A percentile compares a stretch with the other conserved stretches of the same genome.
Conservation (phyloP, 805 yeast species). For the Candida montana region DNA sequence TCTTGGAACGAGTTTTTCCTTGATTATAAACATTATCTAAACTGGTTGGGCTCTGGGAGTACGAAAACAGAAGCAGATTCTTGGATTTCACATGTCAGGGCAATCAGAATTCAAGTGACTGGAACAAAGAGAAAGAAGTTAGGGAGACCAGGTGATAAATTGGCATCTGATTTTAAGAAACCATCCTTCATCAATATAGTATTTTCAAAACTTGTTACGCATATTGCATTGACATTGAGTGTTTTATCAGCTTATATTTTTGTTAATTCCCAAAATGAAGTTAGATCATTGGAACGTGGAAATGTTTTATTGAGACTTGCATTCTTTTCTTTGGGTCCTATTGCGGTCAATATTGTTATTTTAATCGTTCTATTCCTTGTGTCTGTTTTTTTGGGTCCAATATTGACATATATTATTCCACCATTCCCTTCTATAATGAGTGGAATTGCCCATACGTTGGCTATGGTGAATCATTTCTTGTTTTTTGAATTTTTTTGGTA, state of each 20-base stretch:
- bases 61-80: slow-evolving; percentile 28
- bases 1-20: slow-evolving; percentile 57
- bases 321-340: slow-evolving; percentile 43
- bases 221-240: slow-evolving; percentile 29
- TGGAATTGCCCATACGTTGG: slow-evolving; percentile 40
- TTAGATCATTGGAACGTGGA: slow-evolving; percentile 29
- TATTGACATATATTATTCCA: slow-evolving; percentile 33
- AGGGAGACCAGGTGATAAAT: slow-evolving; percentile 33
- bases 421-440: slow-evolving; percentile 48
- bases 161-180: slow-evolving; percentile 39
- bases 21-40: slow-evolving; percentile 46
- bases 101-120: slow-evolving; percentile 47
- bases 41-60: slow-evolving; percentile 45
- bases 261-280: slow-evolving; percentile 48
- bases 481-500: slow-evolving; percentile 51
- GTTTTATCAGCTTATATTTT: slow-evolving; percentile 46
- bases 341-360: slow-evolving; percentile 36
- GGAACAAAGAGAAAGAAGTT: slow-evolving; percentile 47
- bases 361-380: slow-evolving; percentile 35
- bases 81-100: slow-evolving; percentile 46
- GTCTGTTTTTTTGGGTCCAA: slow-evolving; percentile 45
- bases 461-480: slow-evolving; percentile 41
- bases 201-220: slow-evolving; percentile 36
- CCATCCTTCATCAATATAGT: slow-evolving; percentile 45
- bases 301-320: slow-evolving; percentile 39